Percentiles rank a stretch among this genome's conserved stretches.
Evolutionary conservation across 257 asterid genomes (phyloP).

Genomic region (Mentha longifolia): DNA sequence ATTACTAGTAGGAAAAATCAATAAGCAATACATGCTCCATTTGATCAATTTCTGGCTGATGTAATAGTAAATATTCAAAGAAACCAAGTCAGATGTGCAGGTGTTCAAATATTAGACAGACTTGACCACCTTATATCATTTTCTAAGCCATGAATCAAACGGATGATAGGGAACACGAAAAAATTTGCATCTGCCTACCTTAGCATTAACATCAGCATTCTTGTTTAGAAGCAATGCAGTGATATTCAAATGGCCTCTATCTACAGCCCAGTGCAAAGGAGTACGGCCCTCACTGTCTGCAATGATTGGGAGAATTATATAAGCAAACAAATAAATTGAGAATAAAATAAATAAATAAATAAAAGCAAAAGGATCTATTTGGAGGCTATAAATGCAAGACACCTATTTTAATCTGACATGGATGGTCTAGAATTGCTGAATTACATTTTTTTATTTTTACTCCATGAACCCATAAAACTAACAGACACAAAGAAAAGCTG

Average conservation of each 20-base stretch:
- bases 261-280: constrained; percentile 99
- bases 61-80: neutral
- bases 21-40: neutral
- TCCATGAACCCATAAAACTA: neutral
- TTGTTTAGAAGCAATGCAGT: constrained; percentile 67
- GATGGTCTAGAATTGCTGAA: neutral
- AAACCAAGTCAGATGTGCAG: neutral
- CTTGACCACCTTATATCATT: neutral
- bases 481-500: constrained; percentile 14
- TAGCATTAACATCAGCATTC: constrained; percentile 77
- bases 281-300: constrained; percentile 98
- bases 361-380: neutral
- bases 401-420: neutral
- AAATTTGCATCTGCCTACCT: constrained; percentile 51
- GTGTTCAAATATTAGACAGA: neutral
- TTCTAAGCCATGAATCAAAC: constrained; percentile 1
- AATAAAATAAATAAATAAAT: neutral
- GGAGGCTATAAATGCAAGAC: constrained; percentile 22
- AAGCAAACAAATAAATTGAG: neutral
- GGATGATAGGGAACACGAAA: constrained; percentile 8
- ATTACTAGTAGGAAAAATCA: neutral
- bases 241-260: constrained; percentile 83
- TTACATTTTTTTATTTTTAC: neutral
- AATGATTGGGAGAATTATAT: constrained; percentile 33
- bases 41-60: neutral